Evolutionary conservation across 768 basidiomycete genomes (phyloP), one percentile per base, ranked within the genome.

Genomic region (Naganishia randhawae): DNA sequence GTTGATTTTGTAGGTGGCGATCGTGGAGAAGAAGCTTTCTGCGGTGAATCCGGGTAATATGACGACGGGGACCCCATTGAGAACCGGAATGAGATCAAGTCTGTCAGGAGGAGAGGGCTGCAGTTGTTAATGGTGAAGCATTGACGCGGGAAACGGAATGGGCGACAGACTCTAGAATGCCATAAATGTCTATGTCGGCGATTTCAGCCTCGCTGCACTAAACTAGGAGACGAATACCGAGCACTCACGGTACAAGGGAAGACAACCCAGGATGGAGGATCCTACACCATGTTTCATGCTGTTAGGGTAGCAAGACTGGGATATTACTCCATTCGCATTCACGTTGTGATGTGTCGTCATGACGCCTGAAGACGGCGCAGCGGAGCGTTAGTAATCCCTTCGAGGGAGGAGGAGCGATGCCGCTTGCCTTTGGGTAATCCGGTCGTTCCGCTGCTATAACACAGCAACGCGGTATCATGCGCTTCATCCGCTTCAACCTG

Each of bases 21-120:
- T 85, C 55, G 85, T 82, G 13, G 83, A 81, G 70, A 89, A 88
- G 73, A 90, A 90, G 62, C 81, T 76, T 0, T 81, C 81, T 0
- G 89, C 88, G 71, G 92, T 88, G 75, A 93, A 94, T 37, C 85
- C 85, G 1, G 84, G 78, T 76, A 88, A 66, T 39, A 81, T 69
- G 33, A 81, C 73, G 29, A 78, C 73, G 1, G 79, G 76, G 16
- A 77, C 73, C 13, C 76, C 75, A n/a, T 61, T 67, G 14, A 73
- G 72, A 7, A 80, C 71, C 0, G 78, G 78, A n/a, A 75, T 72
- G 31, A 75, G 73, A 17, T 76, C 67, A 17, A 73, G 71, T 50
- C 72, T 72, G 57, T 39, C 33, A 14, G 53, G 22, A 65, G 3
- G 31, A 16, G 22, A 10, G 16, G 52, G 31, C 10, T 31, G n/a